These are phyloP conservation scores for Cyclostephanos invisitatus DNA, from an alignment of 108 stramenopile genomes.

Conservation along the genomic window DNA sequence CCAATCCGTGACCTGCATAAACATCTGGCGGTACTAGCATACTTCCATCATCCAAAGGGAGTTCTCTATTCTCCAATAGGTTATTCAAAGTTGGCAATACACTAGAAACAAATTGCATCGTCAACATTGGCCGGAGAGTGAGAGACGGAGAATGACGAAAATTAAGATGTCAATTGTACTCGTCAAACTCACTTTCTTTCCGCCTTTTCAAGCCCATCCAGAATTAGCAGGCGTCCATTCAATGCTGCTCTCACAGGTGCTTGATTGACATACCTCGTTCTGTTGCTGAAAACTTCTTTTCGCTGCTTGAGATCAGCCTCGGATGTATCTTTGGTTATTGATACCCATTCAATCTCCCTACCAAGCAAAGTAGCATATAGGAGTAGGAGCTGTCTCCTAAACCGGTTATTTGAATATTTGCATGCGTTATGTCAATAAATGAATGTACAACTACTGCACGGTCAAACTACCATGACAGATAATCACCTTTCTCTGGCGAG, in stretches of 20 bases:
- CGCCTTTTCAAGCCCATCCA: conserved; percentile 88
- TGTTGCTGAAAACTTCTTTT: conserved; percentile 31
- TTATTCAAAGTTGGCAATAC: conserved; percentile 89
- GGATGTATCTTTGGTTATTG: conserved; percentile 75
- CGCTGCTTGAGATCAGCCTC: conserved; percentile 91
- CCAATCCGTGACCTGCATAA: conserved; percentile 24
- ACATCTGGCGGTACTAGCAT: conserved; percentile 40
- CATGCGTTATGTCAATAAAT: background rate
- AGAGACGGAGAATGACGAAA: background rate
- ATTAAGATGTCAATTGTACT: background rate
- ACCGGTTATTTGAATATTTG: background rate
- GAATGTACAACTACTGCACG: background rate
- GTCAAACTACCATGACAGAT: background rate
- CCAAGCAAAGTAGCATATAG: conserved; percentile 67
- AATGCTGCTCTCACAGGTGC: conserved; percentile 90
- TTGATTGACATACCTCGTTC: conserved; percentile 62
- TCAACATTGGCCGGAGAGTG: background rate
- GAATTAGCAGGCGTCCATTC: conserved; percentile 75
- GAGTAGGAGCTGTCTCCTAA: conserved; percentile 63
- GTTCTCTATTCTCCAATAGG: conserved; percentile 83
- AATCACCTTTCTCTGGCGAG: conserved; percentile 47
- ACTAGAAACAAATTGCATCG: conserved; percentile 20
- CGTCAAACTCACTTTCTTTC: conserved; percentile 48
- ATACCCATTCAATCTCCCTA: conserved; percentile 70
- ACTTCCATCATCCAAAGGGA: conserved; percentile 80